Base-by-base conservation (phyloP, 2,329 filamentous ascomycete species). In the Cercospora sp. region DNA sequence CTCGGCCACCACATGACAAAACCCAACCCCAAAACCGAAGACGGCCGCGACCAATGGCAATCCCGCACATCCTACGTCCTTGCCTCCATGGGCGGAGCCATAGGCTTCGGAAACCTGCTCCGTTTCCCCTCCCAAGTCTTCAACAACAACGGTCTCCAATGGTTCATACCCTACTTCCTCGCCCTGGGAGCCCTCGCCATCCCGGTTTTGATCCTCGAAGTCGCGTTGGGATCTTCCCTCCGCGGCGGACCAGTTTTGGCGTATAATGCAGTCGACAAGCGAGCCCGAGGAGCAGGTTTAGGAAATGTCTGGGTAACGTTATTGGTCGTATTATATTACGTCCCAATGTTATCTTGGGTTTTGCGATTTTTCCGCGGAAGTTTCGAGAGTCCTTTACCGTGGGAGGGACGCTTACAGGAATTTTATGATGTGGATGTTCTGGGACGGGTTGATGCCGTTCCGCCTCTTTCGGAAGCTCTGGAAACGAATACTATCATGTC, bases 121-220 rank as follows among this genome's bases (percentile, higher is more conserved):
- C 81, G 86, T 30, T 87, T 87, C 68, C 86, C 86, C 2, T 87
- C 85, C 0, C 83, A 86, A 45, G 82, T 87, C 2, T 88, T 86
- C 81, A 87, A 87, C 78, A 87, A 87, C 74, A 81, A 86, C 65
- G 86, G 86, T 2, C 78, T 87, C 5, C 86, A 87, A 72, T 88
- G 86, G 86, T 88, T 87, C 75, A 83, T 87, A 18, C 86, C 86
- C 0, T 88, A 87, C 69, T 74, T 87, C 4, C 77, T 87, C 65
- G 83, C 84, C 5, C 81, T 87, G 16, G 84, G 86, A 66, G 75
- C 87, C 10, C 81, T 88, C 66, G 85, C 85, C 42, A 87, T 87
- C 55, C 86, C 86, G 0, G 81, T 83, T 0, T 80, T 87, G 42
- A 81, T 87, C 12, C 81, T 87, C 23, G 86, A 88, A 73, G 86